Evolutionary conservation across 257 asterid species (phyloP).

Genomic region (Primulina eburnea): DNA sequence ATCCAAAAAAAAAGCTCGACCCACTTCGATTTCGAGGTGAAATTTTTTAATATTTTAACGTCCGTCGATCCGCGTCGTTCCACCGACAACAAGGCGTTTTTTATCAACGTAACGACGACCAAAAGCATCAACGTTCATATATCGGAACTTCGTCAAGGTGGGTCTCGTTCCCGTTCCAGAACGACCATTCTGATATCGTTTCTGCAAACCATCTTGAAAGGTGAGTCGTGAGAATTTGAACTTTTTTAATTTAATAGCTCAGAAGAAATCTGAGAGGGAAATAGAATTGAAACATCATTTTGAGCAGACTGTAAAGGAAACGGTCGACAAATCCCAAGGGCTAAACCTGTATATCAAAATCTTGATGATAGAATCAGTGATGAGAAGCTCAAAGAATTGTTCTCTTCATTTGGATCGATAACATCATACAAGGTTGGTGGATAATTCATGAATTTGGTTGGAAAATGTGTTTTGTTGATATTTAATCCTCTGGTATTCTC

Average conservation of each 20-base stretch:
- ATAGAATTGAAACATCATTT: constrained; percentile 55
- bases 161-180: too few relatives aligned
- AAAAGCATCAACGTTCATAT: too few relatives aligned
- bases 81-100: too few relatives aligned
- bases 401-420: constrained; percentile 69
- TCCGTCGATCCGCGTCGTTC: too few relatives aligned
- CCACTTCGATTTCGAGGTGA: too few relatives aligned
- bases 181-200: constrained; percentile 60
- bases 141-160: too few relatives aligned
- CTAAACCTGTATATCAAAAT: constrained; percentile 81
- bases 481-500: background rate
- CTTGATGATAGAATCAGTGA: constrained; percentile 78
- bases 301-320: constrained; percentile 77
- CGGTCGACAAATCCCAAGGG: constrained; percentile 79
- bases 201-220: too few relatives aligned
- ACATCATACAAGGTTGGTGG: constrained; percentile 87
- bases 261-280: constrained; percentile 90
- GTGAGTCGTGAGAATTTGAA: too few relatives aligned
- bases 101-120: too few relatives aligned
- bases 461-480: background rate
- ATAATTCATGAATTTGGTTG: background rate
- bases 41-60: too few relatives aligned
- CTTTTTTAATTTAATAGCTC: constrained; percentile 82
- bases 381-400: constrained; percentile 80
- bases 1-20: too few relatives aligned